These are phyloP conservation scores for Silene noctiflora DNA, from an alignment of 179 eudicot species.

Conservation along the genomic window DNA sequence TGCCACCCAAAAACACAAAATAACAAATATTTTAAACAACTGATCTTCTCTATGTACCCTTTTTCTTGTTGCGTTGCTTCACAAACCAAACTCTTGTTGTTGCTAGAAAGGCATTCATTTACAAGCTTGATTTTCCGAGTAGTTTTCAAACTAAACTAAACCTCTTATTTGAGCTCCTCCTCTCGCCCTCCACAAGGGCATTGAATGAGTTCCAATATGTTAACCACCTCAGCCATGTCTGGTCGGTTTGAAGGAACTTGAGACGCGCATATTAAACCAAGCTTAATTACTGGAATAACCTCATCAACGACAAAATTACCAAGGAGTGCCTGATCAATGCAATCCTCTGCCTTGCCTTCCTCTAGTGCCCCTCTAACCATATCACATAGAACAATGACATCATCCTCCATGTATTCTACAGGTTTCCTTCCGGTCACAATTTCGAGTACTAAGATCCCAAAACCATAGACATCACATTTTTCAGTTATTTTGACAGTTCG, in stretches of 20 bases:
- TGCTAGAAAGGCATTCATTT: slow-evolving; percentile 30
- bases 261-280: slow-evolving; percentile 83
- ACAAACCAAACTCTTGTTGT: slow-evolving; percentile 23
- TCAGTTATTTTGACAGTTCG: slow-evolving; percentile 81
- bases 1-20: background rate
- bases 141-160: slow-evolving; percentile 22
- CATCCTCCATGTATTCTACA: slow-evolving; percentile 92
- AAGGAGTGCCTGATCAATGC: slow-evolving; percentile 52
- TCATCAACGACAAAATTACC: slow-evolving; percentile 65
- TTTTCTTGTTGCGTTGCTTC: slow-evolving; percentile 23
- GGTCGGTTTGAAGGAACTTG: slow-evolving; percentile 93
- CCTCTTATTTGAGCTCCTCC: slow-evolving; percentile 46
- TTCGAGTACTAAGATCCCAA: slow-evolving; percentile 69
- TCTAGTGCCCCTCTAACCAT: slow-evolving; percentile 78
- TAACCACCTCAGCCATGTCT: slow-evolving; percentile 82
- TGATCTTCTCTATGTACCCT: slow-evolving; percentile 28
- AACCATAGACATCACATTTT: slow-evolving; percentile 85
- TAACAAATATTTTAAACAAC: slow-evolving; percentile 13
- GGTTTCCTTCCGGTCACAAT: slow-evolving; percentile 77
- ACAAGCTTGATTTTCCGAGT: slow-evolving; percentile 27
- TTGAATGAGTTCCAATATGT: slow-evolving; percentile 66
- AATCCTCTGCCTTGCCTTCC: slow-evolving; percentile 67
- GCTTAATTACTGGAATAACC: slow-evolving; percentile 66
- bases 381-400: slow-evolving; percentile 79
- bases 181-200: slow-evolving; percentile 56